Conservation (phyloP, 169 alveolate species). For the Eimeria tenella region DNA sequence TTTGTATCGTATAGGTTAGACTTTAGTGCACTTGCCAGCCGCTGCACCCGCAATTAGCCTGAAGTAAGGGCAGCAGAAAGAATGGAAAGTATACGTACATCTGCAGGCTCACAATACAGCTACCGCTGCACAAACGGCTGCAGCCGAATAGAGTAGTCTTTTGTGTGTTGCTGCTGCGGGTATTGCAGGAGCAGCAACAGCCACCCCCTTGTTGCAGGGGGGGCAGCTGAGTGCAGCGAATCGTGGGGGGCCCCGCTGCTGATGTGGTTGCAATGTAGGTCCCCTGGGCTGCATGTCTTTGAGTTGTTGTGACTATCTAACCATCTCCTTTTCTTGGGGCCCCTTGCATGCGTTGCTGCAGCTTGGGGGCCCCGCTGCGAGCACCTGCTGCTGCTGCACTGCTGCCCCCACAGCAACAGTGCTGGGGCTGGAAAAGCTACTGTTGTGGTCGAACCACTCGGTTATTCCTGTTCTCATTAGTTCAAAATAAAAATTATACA, state of each 20-base stretch:
- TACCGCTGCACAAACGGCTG: constrained; percentile 31
- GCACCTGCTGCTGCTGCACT: constrained; percentile 46
- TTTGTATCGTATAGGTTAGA: not conserved
- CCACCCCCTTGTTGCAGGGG: constrained; percentile 53
- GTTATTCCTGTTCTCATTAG: too few relatives aligned
- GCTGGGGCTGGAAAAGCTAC: constrained; percentile 22
- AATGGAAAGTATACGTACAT: not conserved
- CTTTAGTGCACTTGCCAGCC: not conserved
- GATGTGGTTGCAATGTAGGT: not conserved
- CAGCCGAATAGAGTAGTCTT: not conserved
- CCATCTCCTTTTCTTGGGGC: constrained; percentile 50
- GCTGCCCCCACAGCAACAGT: constrained; percentile 34
- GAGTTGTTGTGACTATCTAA: constrained; percentile 1
- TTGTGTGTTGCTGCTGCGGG: constrained; percentile 55
- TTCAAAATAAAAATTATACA: too few relatives aligned
- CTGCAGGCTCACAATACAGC: not conserved
- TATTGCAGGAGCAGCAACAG: constrained; percentile 53
- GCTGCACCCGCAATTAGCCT: not conserved
- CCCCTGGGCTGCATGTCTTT: constrained; percentile 10
- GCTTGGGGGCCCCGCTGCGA: constrained; percentile 60
- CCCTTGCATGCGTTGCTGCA: constrained; percentile 58
- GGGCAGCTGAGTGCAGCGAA: constrained; percentile 20
- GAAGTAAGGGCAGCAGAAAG: too few relatives aligned
- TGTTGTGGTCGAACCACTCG: too few relatives aligned
- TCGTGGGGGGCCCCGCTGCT: constrained; percentile 8